Evolutionary conservation across 2,329 filamentous ascomycete genomes (phyloP), one percentile per base, ranked within the genome.

Genomic region (Magnaporthiopsis rhizophila): DNA sequence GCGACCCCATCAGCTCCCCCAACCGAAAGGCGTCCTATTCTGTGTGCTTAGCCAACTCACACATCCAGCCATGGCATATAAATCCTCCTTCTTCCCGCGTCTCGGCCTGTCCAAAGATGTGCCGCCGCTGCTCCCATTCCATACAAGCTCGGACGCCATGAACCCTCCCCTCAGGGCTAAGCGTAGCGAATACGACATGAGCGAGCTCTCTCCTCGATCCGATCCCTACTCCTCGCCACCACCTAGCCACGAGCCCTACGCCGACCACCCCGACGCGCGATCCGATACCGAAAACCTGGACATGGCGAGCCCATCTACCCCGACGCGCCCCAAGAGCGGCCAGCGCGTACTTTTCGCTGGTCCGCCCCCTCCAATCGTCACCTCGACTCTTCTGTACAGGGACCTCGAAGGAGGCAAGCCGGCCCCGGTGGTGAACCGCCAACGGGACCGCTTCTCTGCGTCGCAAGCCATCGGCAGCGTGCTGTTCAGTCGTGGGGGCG

Each of bases 351-450:
- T 83, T 59, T 84, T 83, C 65, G 69, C 74, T 2, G 80, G 81
- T 1, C 81, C 82, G 0, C 82, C 82, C 0, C 80, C 82, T 0
- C 82, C 82, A 4, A 83, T 84, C 7, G 45, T 21, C 45, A 53
- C 45, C 18, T 53, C 45, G 21, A 24, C 45, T n/a, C 45, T 53
- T 24, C 45, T 79, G 2, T 74, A 74, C 64, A 67, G 71, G 26
- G 73, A 76, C 21, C 71, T 71, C 28, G 73, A 74, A 56, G 72
- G 72, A 8, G 64, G 65, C 15, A 50, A 57, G 21, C 61, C 65
- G 15, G 61, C 64, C 30, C 57, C 53, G 21, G 57, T 53, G 12
- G 65, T 38, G 26, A 61, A 38, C 11, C 64, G 65, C 15, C 62
- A 65, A n/a, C 32, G 65, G 18, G 66, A 69, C 1, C 68, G 69